Evolutionary conservation across 306 rosid genomes (phyloP).

Genomic region (Malus sylvestris): DNA sequence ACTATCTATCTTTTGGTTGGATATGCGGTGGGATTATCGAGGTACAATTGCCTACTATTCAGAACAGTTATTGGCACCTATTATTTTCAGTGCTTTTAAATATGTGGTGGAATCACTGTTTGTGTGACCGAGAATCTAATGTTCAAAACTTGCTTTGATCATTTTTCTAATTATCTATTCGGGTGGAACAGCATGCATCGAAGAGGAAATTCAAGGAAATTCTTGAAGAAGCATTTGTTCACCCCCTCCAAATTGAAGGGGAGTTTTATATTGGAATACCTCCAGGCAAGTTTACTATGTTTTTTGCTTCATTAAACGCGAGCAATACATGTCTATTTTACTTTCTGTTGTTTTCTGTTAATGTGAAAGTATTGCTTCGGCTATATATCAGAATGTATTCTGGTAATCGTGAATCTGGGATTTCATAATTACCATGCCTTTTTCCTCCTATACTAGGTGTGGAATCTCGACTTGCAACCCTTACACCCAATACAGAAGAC

Average conservation of each 20-base stretch:
- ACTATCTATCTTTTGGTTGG: conserved; percentile 84
- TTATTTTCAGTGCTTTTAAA: neutral
- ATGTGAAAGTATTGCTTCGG: neutral
- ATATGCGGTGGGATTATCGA: conserved; percentile 94
- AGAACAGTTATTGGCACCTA: neutral
- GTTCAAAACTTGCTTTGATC: conserved; percentile 11
- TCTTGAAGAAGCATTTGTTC: conserved; percentile 84
- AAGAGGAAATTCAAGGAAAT: conserved; percentile 88
- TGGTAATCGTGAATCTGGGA: neutral
- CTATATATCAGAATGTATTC: neutral
- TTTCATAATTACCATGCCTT: conserved; percentile 10
- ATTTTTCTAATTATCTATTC: conserved; percentile 31
- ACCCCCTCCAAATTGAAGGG: conserved; percentile 79
- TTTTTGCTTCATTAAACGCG: neutral
- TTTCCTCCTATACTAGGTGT: conserved; percentile 46
- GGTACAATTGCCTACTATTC: conserved; percentile 40
- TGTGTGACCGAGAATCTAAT: neutral
- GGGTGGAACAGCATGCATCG: conserved; percentile 65
- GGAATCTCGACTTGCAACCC: conserved; percentile 89
- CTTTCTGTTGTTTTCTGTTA: neutral
- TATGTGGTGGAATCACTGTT: neutral
- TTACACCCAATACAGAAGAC: conserved; percentile 53
- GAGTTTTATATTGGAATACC: conserved; percentile 94
- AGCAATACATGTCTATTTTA: neutral
- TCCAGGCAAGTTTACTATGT: conserved; percentile 57